Conservation (phyloP, 2,329 filamentous ascomycete species). For the Pseudopyricularia cyperi region DNA sequence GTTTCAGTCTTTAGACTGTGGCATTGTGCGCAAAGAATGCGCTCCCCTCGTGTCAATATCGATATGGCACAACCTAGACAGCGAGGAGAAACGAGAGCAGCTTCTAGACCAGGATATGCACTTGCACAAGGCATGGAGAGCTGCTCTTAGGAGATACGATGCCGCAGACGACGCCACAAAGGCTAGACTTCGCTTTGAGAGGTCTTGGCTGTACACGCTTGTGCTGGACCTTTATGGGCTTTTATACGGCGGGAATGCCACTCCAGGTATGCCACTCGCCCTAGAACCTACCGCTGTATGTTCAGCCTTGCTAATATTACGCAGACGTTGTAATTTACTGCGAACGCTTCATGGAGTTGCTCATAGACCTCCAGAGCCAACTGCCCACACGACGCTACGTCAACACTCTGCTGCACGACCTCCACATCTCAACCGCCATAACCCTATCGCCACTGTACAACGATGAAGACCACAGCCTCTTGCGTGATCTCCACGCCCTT, state of each 20-base stretch:
- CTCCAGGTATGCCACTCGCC: background rate
- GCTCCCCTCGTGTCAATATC: constrained; percentile 88
- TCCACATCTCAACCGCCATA: constrained; percentile 70
- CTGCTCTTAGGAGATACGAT: constrained; percentile 74
- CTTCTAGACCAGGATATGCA: constrained; percentile 62
- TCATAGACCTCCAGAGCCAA: constrained; percentile 85
- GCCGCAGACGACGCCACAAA: constrained; percentile 70
- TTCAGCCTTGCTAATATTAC: constrained; percentile 6
- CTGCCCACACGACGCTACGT: constrained; percentile 88
- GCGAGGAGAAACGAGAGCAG: constrained; percentile 58
- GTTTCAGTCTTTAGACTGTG: constrained; percentile 86
- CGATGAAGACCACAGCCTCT: constrained; percentile 58
- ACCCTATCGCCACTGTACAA: constrained; percentile 67
- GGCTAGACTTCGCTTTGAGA: constrained; percentile 73
- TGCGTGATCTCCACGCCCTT: constrained; percentile 71
- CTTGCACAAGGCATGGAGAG: constrained; percentile 81
- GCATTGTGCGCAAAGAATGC: constrained; percentile 87
- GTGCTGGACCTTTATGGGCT: constrained; percentile 69
- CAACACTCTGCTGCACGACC: constrained; percentile 73
- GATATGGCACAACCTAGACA: constrained; percentile 87
- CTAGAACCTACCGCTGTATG: background rate
- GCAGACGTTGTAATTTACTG: constrained; percentile 65
- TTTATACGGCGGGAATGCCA: constrained; percentile 41
- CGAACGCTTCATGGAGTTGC: constrained; percentile 83
- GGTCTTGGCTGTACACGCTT: constrained; percentile 84